Base-by-base conservation (phyloP, 495 filamentous ascomycete species). In the Symbiotaphrina buchneri region DNA sequence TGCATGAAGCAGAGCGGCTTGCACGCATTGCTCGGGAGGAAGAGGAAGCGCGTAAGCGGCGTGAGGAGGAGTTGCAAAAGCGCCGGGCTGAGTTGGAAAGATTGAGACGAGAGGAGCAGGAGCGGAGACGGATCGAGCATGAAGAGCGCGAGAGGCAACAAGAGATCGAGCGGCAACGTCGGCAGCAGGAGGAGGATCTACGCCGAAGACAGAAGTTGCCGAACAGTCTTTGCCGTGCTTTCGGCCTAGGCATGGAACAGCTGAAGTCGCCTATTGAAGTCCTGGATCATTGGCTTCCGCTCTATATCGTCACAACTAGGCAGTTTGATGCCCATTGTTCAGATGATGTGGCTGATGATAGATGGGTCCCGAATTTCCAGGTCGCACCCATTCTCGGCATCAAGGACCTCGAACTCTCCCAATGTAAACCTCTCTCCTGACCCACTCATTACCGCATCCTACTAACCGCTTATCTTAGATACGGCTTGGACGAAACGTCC, bases 311-410 rank as follows among this genome's bases (percentile, higher is more conserved):
- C 8, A 49, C 51, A 26, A 61, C 56, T 7, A 36, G 43, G 20
- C 58, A 65, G 29, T 48, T 67, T 14, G 51, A 64, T 21, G 49
- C 55, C 19, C 35, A 34, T 14, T 63, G 55, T 42, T 40, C 30
- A 1, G 13, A 15, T 15, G 2, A 32, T 20, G 19, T 2, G 24
- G 53, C 54, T 5, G 49, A 57, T 16, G 76, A 83, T 40, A 61
- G 66, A 46, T 84, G 77, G 74, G 55, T 82, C 40, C 65, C 77
- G 18, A 83, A 81, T 38, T 71, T 74, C 27, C 63, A 83, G 41
- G 71, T 71, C 34, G 75, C 76, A 11, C 63, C 77, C 11, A 53
- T 84, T 16, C 53, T 84, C 18, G 77, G 74, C 19, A 73, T 77
- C 30, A 77, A 77, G 46, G 76, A 84, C 41, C 55, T 78, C 14